A percentile compares a stretch with the other conserved stretches of the same genome.
phyloP scores from a whole-genome alignment of 495 filamentous ascomycete genomes.

The Penicillium longicatenatum region DNA sequence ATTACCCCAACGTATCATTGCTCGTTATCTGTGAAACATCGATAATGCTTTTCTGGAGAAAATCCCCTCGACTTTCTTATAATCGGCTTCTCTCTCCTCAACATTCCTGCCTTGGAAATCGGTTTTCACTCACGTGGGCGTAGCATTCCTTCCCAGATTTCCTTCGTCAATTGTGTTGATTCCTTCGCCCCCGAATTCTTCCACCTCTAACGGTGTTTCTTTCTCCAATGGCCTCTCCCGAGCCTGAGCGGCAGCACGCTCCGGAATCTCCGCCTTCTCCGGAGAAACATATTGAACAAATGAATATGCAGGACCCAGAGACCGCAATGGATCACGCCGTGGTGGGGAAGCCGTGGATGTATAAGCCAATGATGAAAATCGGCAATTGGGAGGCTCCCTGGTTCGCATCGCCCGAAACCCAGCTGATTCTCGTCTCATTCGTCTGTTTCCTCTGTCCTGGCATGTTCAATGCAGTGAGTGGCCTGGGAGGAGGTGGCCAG shows the following conservation, averaged over 20 bases:
- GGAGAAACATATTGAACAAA: conserved; percentile 10
- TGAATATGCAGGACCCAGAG: conserved; percentile 29
- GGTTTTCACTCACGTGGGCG: conserved; percentile 5
- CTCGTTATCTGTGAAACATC: conserved; percentile 15
- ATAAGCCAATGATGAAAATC: conserved; percentile 59
- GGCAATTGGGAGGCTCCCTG: conserved; percentile 59
- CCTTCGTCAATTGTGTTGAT: neutral
- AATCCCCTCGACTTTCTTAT: neutral
- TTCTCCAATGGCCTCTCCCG: conserved; percentile 18
- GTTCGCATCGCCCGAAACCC: conserved; percentile 75
- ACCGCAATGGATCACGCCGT: conserved; percentile 27
- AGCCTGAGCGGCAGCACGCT: conserved; percentile 15
- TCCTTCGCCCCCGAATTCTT: conserved; percentile 3
- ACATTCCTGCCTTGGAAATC: neutral
- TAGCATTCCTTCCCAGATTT: conserved; percentile 8
- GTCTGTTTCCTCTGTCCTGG: conserved; percentile 91
- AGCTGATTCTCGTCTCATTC: conserved; percentile 74
- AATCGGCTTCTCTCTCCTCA: neutral
- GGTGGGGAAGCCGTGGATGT: conserved; percentile 61
- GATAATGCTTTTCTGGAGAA: conserved; percentile 13
- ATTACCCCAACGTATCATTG: conserved; percentile 8
- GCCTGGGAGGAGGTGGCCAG: conserved; percentile 73
- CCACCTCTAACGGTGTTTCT: neutral
- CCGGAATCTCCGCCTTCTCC: neutral
- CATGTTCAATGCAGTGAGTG: conserved; percentile 78